Evolutionary conservation across 345 rosid species (phyloP), one percentile per base, ranked within the genome.

Genomic region (Moricandia arvensis): DNA sequence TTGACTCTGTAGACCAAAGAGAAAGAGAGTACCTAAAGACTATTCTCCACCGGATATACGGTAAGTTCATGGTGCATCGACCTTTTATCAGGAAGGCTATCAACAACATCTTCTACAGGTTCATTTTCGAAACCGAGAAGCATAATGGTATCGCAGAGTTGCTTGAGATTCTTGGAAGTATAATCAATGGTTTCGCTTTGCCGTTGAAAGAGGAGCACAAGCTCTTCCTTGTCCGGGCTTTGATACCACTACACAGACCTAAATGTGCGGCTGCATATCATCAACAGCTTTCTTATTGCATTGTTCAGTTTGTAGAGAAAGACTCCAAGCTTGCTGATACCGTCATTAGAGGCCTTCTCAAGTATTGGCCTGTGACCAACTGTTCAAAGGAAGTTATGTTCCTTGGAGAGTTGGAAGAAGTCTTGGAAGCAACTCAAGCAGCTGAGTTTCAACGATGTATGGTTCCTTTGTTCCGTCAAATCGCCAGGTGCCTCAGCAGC

Each of bases 171-270:
- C 83, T 90, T 18, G 96, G 93, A 43, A 90, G 96, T 78, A 87
- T 90, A 75, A 88, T 88, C 62, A 88, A 90, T 37, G 96, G 96
- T 38, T 90, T 90, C 65, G 91, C 96, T 67, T 80, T 90, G 81
- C 96, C 96, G 7, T 81, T 90, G 69, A 90, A 90, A 87, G 96
- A 90, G 82, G 96, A 90, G 78, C 96, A 90, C 77, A 90, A 90
- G 68, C 87, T 90, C 12, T 90, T 90, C 79, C 84, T 90, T 30
- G 82, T 88, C 18, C 85, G 93, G 35, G 93, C 88, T 1, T 76
- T 90, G 85, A 90, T 90, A 74, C 96, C 96, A 29, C 93, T 90
- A 13, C 96, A 90, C 85, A 88, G 88, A 80, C 89, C 91, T 59
- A 88, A 85, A 75, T 83, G 93, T 64, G 87, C 87, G 1, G 63